Evolutionary conservation across 1,284 basidiomycete species (phyloP).

Genomic region (Rhodotorula sp.): DNA sequence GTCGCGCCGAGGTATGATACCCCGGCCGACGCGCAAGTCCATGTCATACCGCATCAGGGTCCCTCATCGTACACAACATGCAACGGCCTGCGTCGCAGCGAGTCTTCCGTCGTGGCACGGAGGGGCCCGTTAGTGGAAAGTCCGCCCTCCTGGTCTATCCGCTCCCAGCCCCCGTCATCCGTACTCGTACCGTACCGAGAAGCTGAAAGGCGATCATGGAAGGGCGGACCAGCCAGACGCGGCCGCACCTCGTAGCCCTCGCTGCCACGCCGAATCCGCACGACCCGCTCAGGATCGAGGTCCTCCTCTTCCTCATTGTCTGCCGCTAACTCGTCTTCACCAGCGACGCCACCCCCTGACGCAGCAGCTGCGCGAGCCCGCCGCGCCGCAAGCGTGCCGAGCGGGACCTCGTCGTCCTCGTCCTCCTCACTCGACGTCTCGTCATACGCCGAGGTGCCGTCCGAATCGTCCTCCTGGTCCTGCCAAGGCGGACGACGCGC

Average conservation of each 20-base stretch:
- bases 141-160: too few relatives aligned
- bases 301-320: constrained; percentile 32
- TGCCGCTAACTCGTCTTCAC: background rate
- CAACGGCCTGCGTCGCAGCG: too few relatives aligned
- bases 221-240: background rate
- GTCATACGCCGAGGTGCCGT: background rate
- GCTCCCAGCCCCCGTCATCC: too few relatives aligned
- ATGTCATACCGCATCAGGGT: too few relatives aligned
- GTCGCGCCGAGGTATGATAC: too few relatives aligned
- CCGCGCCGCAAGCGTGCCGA: constrained; percentile 15
- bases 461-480: background rate
- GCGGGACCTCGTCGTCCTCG: constrained; percentile 26
- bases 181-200: background rate
- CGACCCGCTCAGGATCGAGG: constrained; percentile 15
- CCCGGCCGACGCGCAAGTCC: too few relatives aligned
- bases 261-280: constrained; percentile 35
- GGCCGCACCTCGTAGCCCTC: constrained; percentile 40
- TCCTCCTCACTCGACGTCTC: background rate
- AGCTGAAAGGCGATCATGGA: background rate
- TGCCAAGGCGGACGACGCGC: background rate
- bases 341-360: background rate
- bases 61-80: too few relatives aligned
- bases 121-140: too few relatives aligned
- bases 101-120: too few relatives aligned
- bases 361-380: background rate